phyloP scores from a whole-genome alignment of 306 rosid genomes.

The Ammopiptanthus mongolicus region DNA sequence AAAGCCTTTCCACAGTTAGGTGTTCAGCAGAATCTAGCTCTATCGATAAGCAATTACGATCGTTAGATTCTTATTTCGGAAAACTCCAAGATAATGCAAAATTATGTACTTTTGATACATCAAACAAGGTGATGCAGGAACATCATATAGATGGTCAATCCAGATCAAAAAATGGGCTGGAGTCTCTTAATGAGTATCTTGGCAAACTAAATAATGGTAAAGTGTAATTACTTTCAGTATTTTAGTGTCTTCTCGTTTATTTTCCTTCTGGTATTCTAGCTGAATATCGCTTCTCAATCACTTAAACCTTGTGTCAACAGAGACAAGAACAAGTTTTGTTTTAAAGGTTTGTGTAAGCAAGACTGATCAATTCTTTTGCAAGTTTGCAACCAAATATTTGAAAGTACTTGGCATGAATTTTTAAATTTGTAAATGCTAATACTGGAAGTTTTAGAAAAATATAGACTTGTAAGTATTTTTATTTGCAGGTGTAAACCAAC shows the following conservation, averaged over 20 bases:
- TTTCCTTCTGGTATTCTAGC: not conserved
- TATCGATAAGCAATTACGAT: conserved; percentile 50
- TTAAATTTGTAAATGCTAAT: not conserved
- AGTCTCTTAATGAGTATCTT: conserved; percentile 65
- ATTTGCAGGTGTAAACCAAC: conserved; percentile 33
- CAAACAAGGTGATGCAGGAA: conserved; percentile 26
- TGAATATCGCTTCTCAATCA: not conserved
- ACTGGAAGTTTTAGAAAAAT: not conserved
- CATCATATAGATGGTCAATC: conserved; percentile 20
- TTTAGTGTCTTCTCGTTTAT: not conserved
- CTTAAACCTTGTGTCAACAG: not conserved
- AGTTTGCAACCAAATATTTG: not conserved
- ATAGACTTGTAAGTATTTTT: not conserved
- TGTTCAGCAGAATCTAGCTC: conserved; percentile 34
- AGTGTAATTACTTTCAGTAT: not conserved
- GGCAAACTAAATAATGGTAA: conserved; percentile 55
- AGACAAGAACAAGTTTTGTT: not conserved
- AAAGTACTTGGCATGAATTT: not conserved
- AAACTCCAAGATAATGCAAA: conserved; percentile 42
- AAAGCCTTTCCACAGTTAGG: conserved; percentile 2
- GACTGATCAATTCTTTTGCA: not conserved
- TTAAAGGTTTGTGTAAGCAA: not conserved
- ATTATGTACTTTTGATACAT: conserved; percentile 18
- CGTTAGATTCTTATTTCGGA: conserved; percentile 58
- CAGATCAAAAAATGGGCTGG: conserved; percentile 40